Conservation (phyloP, 768 basidiomycete genomes). For the Lactarius hengduanensis region DNA sequence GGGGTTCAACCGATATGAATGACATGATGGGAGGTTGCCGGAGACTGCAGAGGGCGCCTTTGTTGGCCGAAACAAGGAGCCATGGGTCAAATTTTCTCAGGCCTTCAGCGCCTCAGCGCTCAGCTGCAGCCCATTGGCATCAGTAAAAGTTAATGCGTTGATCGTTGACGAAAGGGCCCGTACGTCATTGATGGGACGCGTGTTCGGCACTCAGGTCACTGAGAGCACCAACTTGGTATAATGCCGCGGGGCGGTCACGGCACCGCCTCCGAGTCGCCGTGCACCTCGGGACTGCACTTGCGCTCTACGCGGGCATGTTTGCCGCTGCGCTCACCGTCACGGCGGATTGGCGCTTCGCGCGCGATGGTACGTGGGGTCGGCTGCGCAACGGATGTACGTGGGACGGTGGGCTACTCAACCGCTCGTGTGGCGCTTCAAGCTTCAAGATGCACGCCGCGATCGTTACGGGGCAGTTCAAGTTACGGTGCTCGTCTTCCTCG, state of each 20-base stretch:
- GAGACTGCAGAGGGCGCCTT: neutral
- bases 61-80: neutral
- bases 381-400: conserved; percentile 42
- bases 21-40: neutral
- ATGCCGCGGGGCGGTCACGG: conserved; percentile 66
- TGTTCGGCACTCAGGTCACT: no score
- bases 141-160: no score
- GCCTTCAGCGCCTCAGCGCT: neutral
- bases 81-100: neutral
- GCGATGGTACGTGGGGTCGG: conserved; percentile 58
- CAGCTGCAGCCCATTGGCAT: no score
- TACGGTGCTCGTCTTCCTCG: conserved; percentile 80
- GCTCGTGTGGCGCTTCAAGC: conserved; percentile 49
- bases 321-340: conserved; percentile 69
- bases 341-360: conserved; percentile 76
- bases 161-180: no score
- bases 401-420: conserved; percentile 52
- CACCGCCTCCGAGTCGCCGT: conserved; percentile 79
- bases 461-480: conserved; percentile 60
- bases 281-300: conserved; percentile 85
- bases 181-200: no score
- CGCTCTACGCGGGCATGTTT: conserved; percentile 89
- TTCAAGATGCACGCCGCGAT: conserved; percentile 51
- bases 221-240: no score
- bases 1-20: neutral